phyloP scores from a whole-genome alignment of 1,139 yeast species.

The Yamadazyma sp. region DNA sequence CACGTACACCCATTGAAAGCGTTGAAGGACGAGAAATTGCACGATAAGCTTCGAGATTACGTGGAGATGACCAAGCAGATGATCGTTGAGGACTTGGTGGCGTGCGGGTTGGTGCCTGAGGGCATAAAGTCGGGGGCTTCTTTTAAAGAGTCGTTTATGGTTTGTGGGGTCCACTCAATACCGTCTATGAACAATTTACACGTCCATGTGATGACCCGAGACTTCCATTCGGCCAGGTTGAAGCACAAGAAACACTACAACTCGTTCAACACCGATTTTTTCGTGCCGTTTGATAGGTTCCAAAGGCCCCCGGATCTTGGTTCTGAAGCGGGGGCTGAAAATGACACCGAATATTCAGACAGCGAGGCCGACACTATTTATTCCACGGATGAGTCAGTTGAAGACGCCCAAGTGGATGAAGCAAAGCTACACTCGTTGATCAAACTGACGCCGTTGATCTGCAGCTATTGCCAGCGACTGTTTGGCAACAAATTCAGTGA shows the following conservation, averaged over 20 bases:
- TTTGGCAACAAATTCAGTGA: constrained; percentile 48
- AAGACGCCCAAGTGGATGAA: constrained; percentile 6
- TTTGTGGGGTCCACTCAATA: constrained; percentile 65
- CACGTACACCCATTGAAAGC: constrained; percentile 54
- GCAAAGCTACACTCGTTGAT: constrained; percentile 27
- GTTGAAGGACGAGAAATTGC: constrained; percentile 36
- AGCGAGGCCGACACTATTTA: constrained; percentile 9
- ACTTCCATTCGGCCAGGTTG: constrained; percentile 53
- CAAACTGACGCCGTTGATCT: constrained; percentile 42
- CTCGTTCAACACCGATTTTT: constrained; percentile 67
- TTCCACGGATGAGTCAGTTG: constrained; percentile 9
- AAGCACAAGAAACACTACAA: constrained; percentile 70
- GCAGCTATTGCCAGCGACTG: constrained; percentile 48
- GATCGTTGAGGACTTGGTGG: constrained; percentile 35
- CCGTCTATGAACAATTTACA: constrained; percentile 74
- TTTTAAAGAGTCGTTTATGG: constrained; percentile 40
- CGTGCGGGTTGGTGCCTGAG: constrained; percentile 19
- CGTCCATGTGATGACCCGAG: constrained; percentile 69
- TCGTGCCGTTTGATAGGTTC: constrained; percentile 47
- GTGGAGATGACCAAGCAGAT: constrained; percentile 44
- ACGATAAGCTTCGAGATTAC: constrained; percentile 31
- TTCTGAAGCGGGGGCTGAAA: too few relatives aligned
- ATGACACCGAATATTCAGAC: constrained; percentile 7
- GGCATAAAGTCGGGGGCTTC: constrained; percentile 13
- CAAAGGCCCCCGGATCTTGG: too few relatives aligned